Evolutionary conservation across 1,284 basidiomycete genomes (phyloP).

Genomic region (Phlebopus sp.): DNA sequence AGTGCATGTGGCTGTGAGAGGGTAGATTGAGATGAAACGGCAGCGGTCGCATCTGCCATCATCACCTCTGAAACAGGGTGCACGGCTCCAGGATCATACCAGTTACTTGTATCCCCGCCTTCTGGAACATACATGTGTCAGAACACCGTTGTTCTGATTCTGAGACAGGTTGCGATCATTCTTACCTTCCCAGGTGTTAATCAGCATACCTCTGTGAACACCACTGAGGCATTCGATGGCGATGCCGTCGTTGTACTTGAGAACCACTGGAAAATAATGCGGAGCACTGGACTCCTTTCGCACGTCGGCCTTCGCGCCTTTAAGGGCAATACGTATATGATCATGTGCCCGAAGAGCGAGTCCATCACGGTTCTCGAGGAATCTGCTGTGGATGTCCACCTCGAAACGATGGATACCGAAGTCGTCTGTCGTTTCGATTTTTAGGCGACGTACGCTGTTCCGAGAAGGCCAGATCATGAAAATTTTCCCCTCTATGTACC

Average conservation of each 20-base stretch:
- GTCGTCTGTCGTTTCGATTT: constrained; percentile 24
- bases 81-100: constrained; percentile 22
- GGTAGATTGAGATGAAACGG: neutral
- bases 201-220: constrained; percentile 20
- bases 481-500: constrained; percentile 40
- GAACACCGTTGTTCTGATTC: neutral
- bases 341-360: constrained; percentile 37
- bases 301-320: constrained; percentile 33
- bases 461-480: constrained; percentile 43
- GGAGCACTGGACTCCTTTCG: constrained; percentile 26
- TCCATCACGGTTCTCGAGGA: constrained; percentile 26
- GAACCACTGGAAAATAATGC: constrained; percentile 34
- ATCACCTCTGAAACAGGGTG: constrained; percentile 14
- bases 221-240: constrained; percentile 34
- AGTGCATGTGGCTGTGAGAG: neutral
- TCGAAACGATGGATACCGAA: constrained; percentile 33
- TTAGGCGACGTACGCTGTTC: constrained; percentile 24
- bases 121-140: constrained; percentile 7
- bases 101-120: constrained; percentile 20
- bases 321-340: constrained; percentile 42
- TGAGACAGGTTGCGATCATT: neutral
- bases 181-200: constrained; percentile 44
- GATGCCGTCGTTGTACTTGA: constrained; percentile 40
- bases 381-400: constrained; percentile 35
- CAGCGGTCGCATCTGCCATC: constrained; percentile 7